Base-by-base conservation (phyloP, 2,329 filamentous ascomycete genomes). In the Polychaeton citri region DNA sequence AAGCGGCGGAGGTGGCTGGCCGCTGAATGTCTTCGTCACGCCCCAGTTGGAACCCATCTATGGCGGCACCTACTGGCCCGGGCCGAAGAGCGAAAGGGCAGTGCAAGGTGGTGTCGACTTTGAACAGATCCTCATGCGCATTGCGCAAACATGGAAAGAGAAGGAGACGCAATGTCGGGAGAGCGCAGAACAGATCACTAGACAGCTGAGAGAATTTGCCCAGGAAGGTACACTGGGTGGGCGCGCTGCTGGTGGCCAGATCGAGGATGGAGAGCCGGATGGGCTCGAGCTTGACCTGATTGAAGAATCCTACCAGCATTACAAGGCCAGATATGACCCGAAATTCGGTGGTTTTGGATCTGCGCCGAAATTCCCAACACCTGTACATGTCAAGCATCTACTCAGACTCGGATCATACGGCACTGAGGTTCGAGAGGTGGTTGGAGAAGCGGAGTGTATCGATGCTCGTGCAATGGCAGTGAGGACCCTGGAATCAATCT, bases 1-100 rank as follows among this genome's bases (percentile, higher is more conserved):
- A 8, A 93, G 81, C 39, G 86, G 82, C 15, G 79, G 75, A 2
- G 88, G 86, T 7, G 90, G 90, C 26, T 96, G 90, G 87, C 90
- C 90, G 1, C 64, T 96, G 41, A 96, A 95, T 53, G 79, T 94
- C n/a, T 96, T 98, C 55, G 71, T 96, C 19, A 98, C 90, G 0
- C 86, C 90, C 1, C 79, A 93, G 47, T 71, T 96, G 18, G 80
- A 94, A 52, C 90, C 90, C 1, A 81, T 98, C 7, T 96, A 95
- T 60, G 90, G 90, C 24, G 88, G 88, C 17, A 95, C 88, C 6
- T 96, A 95, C 59, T 96, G 86, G 82, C 85, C 87, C 3, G 83
- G 82, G 1, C 83, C 86, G 0, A 78, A 76, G 33, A 73, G 76
- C 4, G 66, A 57, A 41, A 62, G 52, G 46, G 53, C 53, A 5